A percentile compares a stretch with the other conserved stretches of the same genome.
Conservation (phyloP, 768 basidiomycete species). For the Suillus lakei region DNA sequence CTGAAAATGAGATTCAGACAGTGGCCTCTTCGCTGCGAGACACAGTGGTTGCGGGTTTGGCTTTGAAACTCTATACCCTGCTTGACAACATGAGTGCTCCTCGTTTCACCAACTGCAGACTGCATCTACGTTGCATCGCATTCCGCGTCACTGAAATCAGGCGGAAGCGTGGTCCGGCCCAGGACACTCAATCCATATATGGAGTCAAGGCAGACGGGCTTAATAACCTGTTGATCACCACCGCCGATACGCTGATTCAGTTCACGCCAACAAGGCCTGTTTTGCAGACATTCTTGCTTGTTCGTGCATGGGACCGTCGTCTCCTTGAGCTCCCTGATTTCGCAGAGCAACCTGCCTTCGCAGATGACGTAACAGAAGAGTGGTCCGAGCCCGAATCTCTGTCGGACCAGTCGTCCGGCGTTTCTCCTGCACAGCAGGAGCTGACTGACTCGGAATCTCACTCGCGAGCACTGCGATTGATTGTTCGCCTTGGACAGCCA, state of each 20-base stretch:
- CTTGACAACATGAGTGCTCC: neutral
- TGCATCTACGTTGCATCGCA: neutral
- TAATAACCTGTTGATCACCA: neutral
- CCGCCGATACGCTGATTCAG: neutral
- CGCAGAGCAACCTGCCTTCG: too few species aligned
- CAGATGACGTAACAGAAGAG: too few species aligned
- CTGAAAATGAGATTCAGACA: neutral
- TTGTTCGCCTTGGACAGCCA: too few species aligned
- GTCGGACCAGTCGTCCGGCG: too few species aligned
- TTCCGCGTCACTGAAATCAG: neutral
- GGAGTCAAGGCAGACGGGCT: neutral
- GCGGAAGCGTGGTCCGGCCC: neutral
- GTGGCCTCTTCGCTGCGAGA: neutral
- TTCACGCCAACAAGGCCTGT: too few species aligned
- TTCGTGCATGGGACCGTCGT: too few species aligned
- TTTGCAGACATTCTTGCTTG: too few species aligned
- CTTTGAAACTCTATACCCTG: neutral
- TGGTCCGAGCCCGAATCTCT: too few species aligned
- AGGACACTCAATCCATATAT: neutral
- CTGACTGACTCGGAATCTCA: too few species aligned
- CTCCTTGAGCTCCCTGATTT: too few species aligned
- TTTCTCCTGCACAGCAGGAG: too few species aligned
- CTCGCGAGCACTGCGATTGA: too few species aligned
- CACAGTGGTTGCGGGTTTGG: neutral
- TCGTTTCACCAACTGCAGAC: neutral